phyloP scores from a whole-genome alignment of 164 flowering plant genomes.

The Umbilicus rupestris region DNA sequence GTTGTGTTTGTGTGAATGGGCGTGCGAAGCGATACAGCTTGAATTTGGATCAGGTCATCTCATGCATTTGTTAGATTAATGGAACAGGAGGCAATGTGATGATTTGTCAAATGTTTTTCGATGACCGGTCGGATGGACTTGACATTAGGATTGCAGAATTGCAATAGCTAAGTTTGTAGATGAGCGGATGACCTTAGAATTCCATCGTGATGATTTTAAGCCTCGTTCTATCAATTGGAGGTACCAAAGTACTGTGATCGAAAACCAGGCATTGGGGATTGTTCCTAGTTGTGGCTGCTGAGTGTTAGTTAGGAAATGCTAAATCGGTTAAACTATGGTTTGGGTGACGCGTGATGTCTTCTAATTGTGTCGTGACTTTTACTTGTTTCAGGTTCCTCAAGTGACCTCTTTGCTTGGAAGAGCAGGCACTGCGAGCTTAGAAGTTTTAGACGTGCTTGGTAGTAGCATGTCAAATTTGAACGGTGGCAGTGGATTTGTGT shows the following conservation, averaged over 20 bases:
- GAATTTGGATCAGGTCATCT: neutral
- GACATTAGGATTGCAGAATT: neutral
- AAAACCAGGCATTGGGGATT: too few species aligned
- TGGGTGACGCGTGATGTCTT: neutral
- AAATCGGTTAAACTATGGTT: neutral
- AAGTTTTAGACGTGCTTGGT: conserved; percentile 48
- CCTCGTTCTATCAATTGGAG: too few species aligned
- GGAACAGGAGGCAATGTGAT: neutral
- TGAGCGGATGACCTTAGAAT: neutral
- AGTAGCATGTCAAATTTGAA: conserved; percentile 57
- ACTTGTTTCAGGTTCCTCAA: conserved; percentile 19
- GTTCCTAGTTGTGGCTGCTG: too few species aligned
- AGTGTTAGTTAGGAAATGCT: too few species aligned
- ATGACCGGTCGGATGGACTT: neutral
- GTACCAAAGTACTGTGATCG: too few species aligned
- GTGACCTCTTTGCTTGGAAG: conserved; percentile 37
- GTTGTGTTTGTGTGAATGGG: neutral
- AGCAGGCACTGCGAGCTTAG: conserved; percentile 44
- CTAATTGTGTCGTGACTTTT: neutral
- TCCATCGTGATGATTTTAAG: too few species aligned
- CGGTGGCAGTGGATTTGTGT: conserved; percentile 30
- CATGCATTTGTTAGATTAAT: neutral
- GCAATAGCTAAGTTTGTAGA: neutral
- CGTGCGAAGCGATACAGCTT: too few species aligned
- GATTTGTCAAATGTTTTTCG: neutral